These are phyloP conservation scores for Comarum palustre DNA, from an alignment of 306 rosid species.

Conservation along the genomic window DNA sequence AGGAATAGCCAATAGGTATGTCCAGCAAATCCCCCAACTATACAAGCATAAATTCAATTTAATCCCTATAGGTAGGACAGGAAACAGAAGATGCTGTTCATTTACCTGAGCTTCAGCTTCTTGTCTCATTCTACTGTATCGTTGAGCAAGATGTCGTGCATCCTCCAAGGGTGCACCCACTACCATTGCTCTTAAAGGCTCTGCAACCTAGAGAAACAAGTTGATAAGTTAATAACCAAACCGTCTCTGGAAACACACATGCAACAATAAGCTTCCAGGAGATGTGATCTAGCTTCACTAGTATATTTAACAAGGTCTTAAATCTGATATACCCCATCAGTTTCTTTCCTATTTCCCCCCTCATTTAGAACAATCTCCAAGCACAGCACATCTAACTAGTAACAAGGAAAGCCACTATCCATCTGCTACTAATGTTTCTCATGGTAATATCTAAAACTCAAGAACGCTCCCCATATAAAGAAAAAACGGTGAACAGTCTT, in stretches of 20 bases:
- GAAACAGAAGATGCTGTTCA: slow-evolving; percentile 6
- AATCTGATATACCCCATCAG: background rate
- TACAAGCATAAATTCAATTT: background rate
- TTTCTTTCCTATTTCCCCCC: background rate
- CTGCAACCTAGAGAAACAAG: slow-evolving; percentile 56
- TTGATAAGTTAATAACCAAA: background rate
- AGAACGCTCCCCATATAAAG: background rate
- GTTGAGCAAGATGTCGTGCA: slow-evolving; percentile 97
- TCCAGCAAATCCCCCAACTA: background rate
- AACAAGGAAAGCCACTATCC: background rate
- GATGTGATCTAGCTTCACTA: background rate
- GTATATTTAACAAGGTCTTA: background rate
- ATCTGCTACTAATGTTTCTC: background rate
- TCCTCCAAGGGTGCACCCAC: slow-evolving; percentile 97
- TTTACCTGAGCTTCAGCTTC: slow-evolving; percentile 96
- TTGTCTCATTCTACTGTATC: slow-evolving; percentile 92
- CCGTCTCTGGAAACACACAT: background rate
- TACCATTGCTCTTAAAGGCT: slow-evolving; percentile 97
- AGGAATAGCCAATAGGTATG: background rate
- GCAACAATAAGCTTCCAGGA: background rate
- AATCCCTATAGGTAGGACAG: background rate
- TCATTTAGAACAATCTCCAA: background rate
- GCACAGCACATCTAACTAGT: background rate
- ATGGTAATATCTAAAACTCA: background rate
- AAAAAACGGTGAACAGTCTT: background rate